These are phyloP conservation scores for Myriangium duriaei DNA, from an alignment of 2,329 filamentous ascomycete genomes.

Conservation along the genomic window DNA sequence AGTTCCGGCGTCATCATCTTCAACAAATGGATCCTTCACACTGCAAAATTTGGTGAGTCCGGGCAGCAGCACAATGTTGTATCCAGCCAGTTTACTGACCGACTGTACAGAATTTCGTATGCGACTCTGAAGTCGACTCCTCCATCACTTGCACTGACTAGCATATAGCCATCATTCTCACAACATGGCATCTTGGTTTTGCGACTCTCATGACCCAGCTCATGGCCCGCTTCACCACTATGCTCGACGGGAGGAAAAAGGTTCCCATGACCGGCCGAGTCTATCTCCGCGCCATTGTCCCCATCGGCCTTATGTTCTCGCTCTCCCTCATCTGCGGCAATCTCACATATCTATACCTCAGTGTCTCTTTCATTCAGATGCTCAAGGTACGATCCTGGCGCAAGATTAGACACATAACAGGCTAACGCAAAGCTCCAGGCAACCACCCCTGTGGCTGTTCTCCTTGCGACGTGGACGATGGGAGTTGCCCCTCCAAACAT, in stretches of 20 bases:
- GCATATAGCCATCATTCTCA: constrained; percentile 62
- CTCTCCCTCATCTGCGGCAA: constrained; percentile 94
- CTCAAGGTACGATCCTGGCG: constrained; percentile 59
- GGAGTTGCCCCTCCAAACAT: constrained; percentile 74
- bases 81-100: not conserved
- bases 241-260: constrained; percentile 87
- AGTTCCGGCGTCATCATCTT: constrained; percentile 94
- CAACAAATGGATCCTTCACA: constrained; percentile 97
- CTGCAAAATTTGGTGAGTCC: constrained; percentile 63
- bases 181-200: constrained; percentile 90
- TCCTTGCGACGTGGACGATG: constrained; percentile 78
- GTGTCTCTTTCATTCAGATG: constrained; percentile 97
- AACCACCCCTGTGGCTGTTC: constrained; percentile 85
- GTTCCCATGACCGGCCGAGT: constrained; percentile 95
- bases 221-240: constrained; percentile 74
- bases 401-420: constrained; percentile 10
- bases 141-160: constrained; percentile 26
- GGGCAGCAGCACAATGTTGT: constrained; percentile 1
- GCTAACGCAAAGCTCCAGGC: constrained; percentile 43
- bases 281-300: constrained; percentile 85
- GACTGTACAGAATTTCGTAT: constrained; percentile 32
- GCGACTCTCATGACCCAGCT: constrained; percentile 90
- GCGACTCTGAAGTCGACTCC: constrained; percentile 14
- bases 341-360: constrained; percentile 87
- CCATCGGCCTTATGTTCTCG: constrained; percentile 92